These are phyloP conservation scores for Bacidia gigantensis DNA, from an alignment of 495 filamentous ascomycete genomes.

Conservation along the genomic window DNA sequence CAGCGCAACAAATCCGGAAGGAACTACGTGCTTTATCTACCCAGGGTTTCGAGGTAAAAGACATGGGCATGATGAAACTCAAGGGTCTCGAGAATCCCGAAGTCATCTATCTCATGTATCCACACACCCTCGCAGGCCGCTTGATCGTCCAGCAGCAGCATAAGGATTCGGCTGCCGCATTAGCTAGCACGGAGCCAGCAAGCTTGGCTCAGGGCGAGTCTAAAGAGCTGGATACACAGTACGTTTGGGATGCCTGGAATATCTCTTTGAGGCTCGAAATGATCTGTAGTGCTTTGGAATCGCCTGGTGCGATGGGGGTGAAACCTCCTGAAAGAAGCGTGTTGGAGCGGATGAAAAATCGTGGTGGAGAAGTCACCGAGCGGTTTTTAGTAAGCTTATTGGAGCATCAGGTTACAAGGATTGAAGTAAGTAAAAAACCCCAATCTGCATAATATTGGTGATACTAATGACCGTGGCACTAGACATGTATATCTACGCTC, in stretches of 20 bases:
- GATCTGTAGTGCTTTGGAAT: slow-evolving; percentile 75
- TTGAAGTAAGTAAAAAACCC: slow-evolving; percentile 55
- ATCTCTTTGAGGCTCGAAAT: slow-evolving; percentile 81
- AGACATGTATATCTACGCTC: slow-evolving; percentile 55
- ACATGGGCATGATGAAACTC: slow-evolving; percentile 81
- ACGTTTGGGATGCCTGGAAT: slow-evolving; percentile 82
- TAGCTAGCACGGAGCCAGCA: slow-evolving; percentile 24
- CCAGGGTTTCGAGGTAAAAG: slow-evolving; percentile 93
- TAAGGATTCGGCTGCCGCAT: slow-evolving; percentile 27
- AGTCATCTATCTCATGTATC: slow-evolving; percentile 85
- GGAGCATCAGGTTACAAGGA: slow-evolving; percentile 85
- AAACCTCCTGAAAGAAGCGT: slow-evolving; percentile 68
- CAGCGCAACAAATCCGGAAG: slow-evolving; percentile 60
- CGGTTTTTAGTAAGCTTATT: slow-evolving; percentile 71
- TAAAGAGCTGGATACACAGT: slow-evolving; percentile 56
- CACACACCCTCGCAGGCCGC: slow-evolving; percentile 73
- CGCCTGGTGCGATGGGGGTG: slow-evolving; percentile 38
- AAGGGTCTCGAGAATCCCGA: slow-evolving; percentile 98
- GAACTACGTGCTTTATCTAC: slow-evolving; percentile 78
- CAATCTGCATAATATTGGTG: neutral
- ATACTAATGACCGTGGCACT: slow-evolving; percentile 10
- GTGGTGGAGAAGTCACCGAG: slow-evolving; percentile 79
- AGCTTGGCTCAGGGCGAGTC: slow-evolving; percentile 40
- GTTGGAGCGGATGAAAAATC: slow-evolving; percentile 66
- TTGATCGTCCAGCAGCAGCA: slow-evolving; percentile 46